phyloP scores from a whole-genome alignment of 257 asterid species.

The Thymus quinquecostatus region DNA sequence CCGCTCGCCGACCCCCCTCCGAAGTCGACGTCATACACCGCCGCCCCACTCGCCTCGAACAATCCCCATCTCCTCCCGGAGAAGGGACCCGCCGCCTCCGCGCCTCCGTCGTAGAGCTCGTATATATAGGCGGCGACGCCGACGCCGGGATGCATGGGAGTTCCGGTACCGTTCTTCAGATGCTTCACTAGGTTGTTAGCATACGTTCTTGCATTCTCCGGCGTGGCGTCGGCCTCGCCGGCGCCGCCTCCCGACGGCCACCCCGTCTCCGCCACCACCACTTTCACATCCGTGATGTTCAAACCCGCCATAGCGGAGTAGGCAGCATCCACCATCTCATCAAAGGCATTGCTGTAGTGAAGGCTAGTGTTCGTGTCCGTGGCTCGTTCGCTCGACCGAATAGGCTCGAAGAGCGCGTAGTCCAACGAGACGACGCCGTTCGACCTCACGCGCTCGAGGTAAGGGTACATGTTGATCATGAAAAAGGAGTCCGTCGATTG shows the following conservation, averaged over 20 bases:
- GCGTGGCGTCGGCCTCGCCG: slow-evolving; percentile 68
- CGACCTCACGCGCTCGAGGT: slow-evolving; percentile 58
- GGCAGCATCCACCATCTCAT: slow-evolving; percentile 79
- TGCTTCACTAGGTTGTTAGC: slow-evolving; percentile 70
- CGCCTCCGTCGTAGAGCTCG: slow-evolving; percentile 78
- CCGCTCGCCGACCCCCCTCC: slow-evolving; percentile 37
- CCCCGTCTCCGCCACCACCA: slow-evolving; percentile 72
- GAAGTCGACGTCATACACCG: slow-evolving; percentile 55
- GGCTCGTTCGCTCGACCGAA: slow-evolving; percentile 62
- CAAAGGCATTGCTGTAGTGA: slow-evolving; percentile 75
- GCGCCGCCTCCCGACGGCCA: slow-evolving; percentile 82
- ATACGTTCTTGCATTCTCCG: slow-evolving; percentile 73
- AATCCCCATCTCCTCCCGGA: slow-evolving; percentile 81
- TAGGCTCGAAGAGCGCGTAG: slow-evolving; percentile 71
- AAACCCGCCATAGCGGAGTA: slow-evolving; percentile 71
- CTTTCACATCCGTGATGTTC: slow-evolving; percentile 69
- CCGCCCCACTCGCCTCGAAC: slow-evolving; percentile 54
- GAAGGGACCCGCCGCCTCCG: slow-evolving; percentile 48
- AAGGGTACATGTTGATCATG: slow-evolving; percentile 70
- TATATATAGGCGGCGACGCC: slow-evolving; percentile 64
- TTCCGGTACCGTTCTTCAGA: slow-evolving; percentile 66
- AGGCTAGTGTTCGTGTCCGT: slow-evolving; percentile 71
- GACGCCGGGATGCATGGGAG: slow-evolving; percentile 68
- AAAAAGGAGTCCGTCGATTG: slow-evolving; percentile 57
- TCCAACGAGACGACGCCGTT: slow-evolving; percentile 62